Evolutionary conservation across 257 asterid genomes (phyloP), one percentile per base, ranked within the genome.

Genomic region (Solanum neorickii): DNA sequence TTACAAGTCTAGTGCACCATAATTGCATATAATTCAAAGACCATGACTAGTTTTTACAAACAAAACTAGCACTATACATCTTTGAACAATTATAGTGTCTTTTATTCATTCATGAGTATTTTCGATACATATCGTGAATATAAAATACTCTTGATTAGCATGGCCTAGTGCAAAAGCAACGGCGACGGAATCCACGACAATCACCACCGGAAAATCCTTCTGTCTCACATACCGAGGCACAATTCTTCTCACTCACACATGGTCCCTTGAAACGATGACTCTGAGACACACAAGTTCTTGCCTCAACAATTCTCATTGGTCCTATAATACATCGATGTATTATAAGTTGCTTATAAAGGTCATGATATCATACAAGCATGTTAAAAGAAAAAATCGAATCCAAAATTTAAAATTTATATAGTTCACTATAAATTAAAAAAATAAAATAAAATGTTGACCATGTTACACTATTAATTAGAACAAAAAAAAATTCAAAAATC

Each of bases 161-260:
- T 27, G 84, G 92, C 42, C 41, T 88, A 73, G 82, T 88, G 87
- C 94, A 93, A 86, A 91, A 90, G 87, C 94, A 92, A 39, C 94
- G 96, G 87, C 92, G 94, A 52, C 93, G 94, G 18, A 93, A 8
- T 14, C 96, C 94, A 27, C 31, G 82, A 90, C 96, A 93, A 6
- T 86, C 8, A 15, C 96, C 96, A 29, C 88, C 90, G 46, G 90
- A 2, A n/a, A 92, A 93, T 60, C 95, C 93, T 89, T 92, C 95
- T 0, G 84, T 77, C 85, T 85, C 65, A 82, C 96, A 93, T 29
- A 93, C 92, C 0, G 89, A 33, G 10, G 49, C 91, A 86, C 96
- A 93, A 90, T 93, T 92, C 75, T 77, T 86, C 16, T 33, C 31
- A 13, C 95, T 89, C 20, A 39, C 11, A 82, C 96, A 93, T 0